Base-by-base conservation (phyloP, 179 eudicot species). In the Beta corolliflora region DNA sequence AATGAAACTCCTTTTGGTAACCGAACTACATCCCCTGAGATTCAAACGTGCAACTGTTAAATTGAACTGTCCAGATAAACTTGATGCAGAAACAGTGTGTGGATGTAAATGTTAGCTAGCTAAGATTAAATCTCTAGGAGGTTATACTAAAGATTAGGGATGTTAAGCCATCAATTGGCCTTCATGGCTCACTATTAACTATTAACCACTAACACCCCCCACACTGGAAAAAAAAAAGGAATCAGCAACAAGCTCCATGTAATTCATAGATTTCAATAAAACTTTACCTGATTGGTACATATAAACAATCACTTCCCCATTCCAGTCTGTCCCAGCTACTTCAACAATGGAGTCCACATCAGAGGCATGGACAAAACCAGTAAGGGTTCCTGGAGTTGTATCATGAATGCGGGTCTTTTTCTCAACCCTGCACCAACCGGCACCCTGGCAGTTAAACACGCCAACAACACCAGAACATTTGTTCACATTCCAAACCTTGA, bases 371-470 rank as follows among this genome's bases (percentile, higher is more conserved):
- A 95, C 92, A 48, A 86, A 87, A 73, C 85, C 79, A 23, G 92
- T 86, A 31, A 95, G 92, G 53, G 94, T 91, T 63, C 93, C 97
- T 0, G 98, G 98, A 75, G 94, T 83, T 25, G 86, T 77, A 67
- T 94, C 90, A 55, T 95, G 99, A 80, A 95, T 95, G 73, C 90
- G 94, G 15, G 93, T 95, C 88, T 89, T 90, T 83, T 95, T 95
- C 9, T 67, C 79, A 21, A 90, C 86, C 86, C n/a, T 94, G 85
- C 98, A 94, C 99, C 99, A 95, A 54, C 99, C 99, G 5, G 98
- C 99, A 76, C 99, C 98, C 80, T 95, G 99, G 88, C 99, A 95
- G 83, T 95, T 95, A 88, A 95, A 95, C 15, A 91, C 90, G 25
- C 99, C 99, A 23, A 95, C 94, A 81, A 95, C 92, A 56, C 99